Evolutionary conservation across 2,329 filamentous ascomycete species (phyloP).

Genomic region (Colletotrichum spaethianum): DNA sequence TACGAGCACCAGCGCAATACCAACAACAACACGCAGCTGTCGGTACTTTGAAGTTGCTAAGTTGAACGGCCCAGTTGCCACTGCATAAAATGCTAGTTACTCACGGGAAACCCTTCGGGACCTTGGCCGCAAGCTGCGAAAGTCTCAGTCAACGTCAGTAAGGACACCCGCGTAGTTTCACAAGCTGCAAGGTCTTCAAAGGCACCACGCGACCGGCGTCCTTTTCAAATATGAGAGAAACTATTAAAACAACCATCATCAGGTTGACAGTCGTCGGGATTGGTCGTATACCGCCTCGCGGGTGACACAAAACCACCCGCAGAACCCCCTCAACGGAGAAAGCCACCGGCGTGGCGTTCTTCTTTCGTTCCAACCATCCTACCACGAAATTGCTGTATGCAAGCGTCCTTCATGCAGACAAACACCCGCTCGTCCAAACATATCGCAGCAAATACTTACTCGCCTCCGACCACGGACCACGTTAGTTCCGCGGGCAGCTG

Average conservation of each 20-base stretch:
- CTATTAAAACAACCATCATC: background rate
- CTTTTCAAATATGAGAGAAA: background rate
- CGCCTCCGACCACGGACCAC: background rate
- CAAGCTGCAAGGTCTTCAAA: conserved; percentile 21
- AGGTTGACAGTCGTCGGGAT: background rate
- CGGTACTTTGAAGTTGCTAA: background rate
- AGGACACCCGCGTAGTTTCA: conserved; percentile 3
- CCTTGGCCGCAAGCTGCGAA: conserved; percentile 13
- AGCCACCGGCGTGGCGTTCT: background rate
- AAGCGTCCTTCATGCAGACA: conserved; percentile 20
- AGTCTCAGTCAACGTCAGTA: conserved; percentile 7
- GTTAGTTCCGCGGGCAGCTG: background rate
- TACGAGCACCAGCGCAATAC: background rate
- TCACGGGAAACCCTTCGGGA: background rate
- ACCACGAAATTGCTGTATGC: conserved; percentile 25
- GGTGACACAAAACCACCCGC: background rate
- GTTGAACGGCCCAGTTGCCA: background rate
- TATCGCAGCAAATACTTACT: background rate
- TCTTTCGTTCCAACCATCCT: background rate
- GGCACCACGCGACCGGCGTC: background rate
- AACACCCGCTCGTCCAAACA: conserved; percentile 18
- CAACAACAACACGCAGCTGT: background rate
- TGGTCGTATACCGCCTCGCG: background rate
- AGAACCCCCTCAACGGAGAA: background rate
- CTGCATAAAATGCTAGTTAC: background rate